These are phyloP conservation scores for Eucalyptus regnans DNA, from an alignment of 345 rosid genomes.

Conservation along the genomic window DNA sequence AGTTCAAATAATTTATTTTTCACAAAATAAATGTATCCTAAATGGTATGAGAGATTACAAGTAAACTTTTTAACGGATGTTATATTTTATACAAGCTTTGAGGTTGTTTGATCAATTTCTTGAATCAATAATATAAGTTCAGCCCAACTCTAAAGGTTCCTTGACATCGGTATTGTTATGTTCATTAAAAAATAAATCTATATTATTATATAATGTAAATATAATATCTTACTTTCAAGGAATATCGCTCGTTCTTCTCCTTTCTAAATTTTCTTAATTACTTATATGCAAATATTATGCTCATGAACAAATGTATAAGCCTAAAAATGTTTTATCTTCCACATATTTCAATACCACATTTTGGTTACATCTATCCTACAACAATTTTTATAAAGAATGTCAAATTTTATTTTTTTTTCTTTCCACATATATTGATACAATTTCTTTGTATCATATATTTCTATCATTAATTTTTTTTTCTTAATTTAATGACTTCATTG, in stretches of 20 bases:
- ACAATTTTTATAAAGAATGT: background rate
- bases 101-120: background rate
- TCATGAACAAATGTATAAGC: background rate
- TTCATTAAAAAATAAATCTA: background rate
- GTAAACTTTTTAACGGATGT: rapidly evolving
- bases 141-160: background rate
- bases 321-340: background rate
- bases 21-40: background rate
- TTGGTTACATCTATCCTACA: background rate
- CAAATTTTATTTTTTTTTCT: background rate
- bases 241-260: background rate
- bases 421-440: no score
- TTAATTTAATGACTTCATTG: background rate
- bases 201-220: background rate
- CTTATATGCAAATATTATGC: background rate
- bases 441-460: background rate
- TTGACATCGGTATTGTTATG: background rate
- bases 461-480: background rate
- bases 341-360: background rate
- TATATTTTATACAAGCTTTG: background rate
- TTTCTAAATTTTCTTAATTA: background rate
- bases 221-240: background rate
- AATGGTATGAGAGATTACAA: background rate
- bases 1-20: background rate
- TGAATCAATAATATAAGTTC: background rate